Evolutionary conservation across 2,329 filamentous ascomycete species (phyloP).

Genomic region (Xylaria multiplex): DNA sequence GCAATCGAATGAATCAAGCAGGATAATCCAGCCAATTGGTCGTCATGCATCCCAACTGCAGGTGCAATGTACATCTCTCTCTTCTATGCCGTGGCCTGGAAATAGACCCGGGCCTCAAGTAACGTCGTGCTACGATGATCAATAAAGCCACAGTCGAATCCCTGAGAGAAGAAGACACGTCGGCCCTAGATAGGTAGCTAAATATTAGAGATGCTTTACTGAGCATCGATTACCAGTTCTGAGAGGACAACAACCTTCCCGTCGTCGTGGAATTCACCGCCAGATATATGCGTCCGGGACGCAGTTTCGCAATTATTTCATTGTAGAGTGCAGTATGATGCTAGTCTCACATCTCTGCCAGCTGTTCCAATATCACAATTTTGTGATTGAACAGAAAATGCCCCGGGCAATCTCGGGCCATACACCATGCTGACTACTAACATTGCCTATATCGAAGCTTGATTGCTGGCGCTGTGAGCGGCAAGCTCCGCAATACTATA

Average conservation of each 20-base stretch:
- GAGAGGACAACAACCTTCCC: conserved; percentile 24
- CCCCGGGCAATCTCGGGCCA: background rate
- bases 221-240: too few species aligned
- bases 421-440: background rate
- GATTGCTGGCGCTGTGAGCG: background rate
- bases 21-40: background rate
- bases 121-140: too few species aligned
- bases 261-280: conserved; percentile 26
- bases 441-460: background rate
- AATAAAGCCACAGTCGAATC: conserved; percentile 14
- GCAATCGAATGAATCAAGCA: conserved; percentile 4
- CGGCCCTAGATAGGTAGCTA: too few species aligned
- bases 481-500: conserved; percentile 17
- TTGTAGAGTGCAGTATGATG: conserved; percentile 4
- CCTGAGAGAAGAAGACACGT: background rate
- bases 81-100: conserved; percentile 13
- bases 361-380: background rate
- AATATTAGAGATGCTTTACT: too few species aligned
- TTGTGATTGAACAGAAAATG: background rate
- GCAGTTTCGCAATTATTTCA: background rate
- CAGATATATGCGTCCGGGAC: conserved; percentile 17
- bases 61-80: conserved; percentile 14
- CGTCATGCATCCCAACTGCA: conserved; percentile 4
- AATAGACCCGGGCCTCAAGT: background rate
- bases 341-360: conserved; percentile 21